These are phyloP conservation scores for Cyclotella distinguenda DNA, from an alignment of 108 stramenopile genomes.

Conservation along the genomic window DNA sequence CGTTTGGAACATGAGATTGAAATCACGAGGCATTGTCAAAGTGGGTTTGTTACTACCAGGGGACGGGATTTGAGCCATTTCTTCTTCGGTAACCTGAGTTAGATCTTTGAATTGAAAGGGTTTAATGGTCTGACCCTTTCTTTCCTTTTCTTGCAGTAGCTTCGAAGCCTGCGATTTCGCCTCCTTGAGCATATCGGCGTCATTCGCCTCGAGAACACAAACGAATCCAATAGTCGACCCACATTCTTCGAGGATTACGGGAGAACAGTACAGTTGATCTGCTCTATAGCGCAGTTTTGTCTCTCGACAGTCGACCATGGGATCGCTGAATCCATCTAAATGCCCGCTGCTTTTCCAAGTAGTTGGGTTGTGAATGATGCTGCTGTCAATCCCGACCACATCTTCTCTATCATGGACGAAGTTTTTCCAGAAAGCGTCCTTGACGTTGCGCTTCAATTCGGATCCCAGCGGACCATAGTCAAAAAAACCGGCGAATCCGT, in stretches of 20 bases:
- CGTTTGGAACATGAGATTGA: constrained; percentile 98
- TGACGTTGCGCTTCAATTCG: constrained; percentile 87
- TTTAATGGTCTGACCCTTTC: constrained; percentile 48
- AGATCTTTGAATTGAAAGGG: constrained; percentile 78
- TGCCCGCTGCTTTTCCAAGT: constrained; percentile 97
- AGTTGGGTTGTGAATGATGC: constrained; percentile 92
- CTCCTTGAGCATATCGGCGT: constrained; percentile 79
- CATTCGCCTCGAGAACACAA: constrained; percentile 87
- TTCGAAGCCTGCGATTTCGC: constrained; percentile 73
- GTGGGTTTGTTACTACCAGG: constrained; percentile 88
- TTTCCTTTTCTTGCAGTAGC: constrained; percentile 56
- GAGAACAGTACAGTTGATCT: constrained; percentile 89
- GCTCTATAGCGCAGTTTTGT: constrained; percentile 93
- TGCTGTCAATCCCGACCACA: constrained; percentile 90
- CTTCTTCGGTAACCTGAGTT: constrained; percentile 74
- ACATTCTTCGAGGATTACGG: constrained; percentile 54
- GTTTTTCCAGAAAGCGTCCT: constrained; percentile 91
- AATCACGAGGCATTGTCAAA: constrained; percentile 90
- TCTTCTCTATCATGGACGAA: constrained; percentile 92
- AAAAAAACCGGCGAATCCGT: constrained; percentile 95
- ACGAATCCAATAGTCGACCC: constrained; percentile 75
- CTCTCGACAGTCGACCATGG: constrained; percentile 96
- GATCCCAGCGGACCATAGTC: constrained; percentile 97
- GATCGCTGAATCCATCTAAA: constrained; percentile 95
- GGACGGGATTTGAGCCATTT: constrained; percentile 84